Evolutionary conservation across 805 yeast genomes (phyloP), one percentile per base, ranked within the genome.

Genomic region (Maudiozyma pseudohumilis): DNA sequence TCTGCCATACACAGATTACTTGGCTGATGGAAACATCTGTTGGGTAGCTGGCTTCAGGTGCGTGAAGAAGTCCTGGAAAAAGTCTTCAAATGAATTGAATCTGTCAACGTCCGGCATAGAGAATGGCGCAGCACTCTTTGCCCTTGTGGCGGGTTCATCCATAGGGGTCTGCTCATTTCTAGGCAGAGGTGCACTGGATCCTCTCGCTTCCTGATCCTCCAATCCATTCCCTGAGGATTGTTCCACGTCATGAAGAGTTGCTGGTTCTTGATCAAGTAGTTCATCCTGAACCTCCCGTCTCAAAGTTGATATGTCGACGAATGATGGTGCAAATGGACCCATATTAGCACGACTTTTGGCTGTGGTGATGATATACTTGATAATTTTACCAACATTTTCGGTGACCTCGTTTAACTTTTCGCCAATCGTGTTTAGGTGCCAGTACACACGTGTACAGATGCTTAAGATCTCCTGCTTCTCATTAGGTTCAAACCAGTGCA

Each of bases 381-480:
- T 68, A 34, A 75, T 70, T 36, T 66, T 66, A 2, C 79, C 78
- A 27, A 75, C 75, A 5, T 76, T 72, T 40, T 71, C 77, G 0
- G 79, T 74, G 3, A 76, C 77, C 49, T 74, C 80, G 44, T 72
- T 74, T 47, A 65, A 64, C 39, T 66, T 66, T 40, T 72, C 77
- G 2, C 80, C 80, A 42, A 72, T 68, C 21, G 72, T 66, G 41
- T 70, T 73, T 42, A 75, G 53, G 44, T 72, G 75, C 80, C 80
- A 75, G 43, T 74, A 75, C 7, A 72, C 66, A 38, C 64, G 63
- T 0, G 78, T 66, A 31, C 76, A 72, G 9, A 72, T 49, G 42
- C 61, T 70, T 31, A 75, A 46, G 2, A 72, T 51, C 40, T 56
- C 61, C 17, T 63, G 64, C 38, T 63, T 64, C 40, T 68, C 67